Percentiles rank a stretch among this genome's conserved stretches.
These are phyloP conservation scores for Daldinia sp. DNA, from an alignment of 2,329 filamentous ascomycete species.

Conservation along the genomic window DNA sequence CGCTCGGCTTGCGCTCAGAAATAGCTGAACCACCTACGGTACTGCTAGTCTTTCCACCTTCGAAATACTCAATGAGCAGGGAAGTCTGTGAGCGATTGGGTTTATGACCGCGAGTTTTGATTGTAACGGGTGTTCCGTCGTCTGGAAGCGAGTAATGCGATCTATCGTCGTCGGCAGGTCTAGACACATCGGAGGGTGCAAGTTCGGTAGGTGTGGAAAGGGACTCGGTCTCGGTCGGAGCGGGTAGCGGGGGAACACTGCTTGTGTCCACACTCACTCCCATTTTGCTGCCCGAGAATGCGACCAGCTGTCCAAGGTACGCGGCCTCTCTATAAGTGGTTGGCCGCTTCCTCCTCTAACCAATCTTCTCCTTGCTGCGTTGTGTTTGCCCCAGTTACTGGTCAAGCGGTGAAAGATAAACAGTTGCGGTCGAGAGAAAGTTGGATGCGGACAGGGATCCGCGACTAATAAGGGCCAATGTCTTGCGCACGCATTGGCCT, in stretches of 20 bases:
- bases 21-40: conserved; percentile 58
- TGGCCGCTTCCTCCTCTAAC: conserved; percentile 32
- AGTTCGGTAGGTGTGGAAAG: conserved; percentile 68
- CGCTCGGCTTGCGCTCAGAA: conserved; percentile 78
- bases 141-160: conserved; percentile 83
- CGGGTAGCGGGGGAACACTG: conserved; percentile 73
- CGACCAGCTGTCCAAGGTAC: conserved; percentile 31
- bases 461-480: conserved; percentile 13
- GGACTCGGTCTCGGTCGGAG: conserved; percentile 78
- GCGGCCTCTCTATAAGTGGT: conserved; percentile 34
- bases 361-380: conserved; percentile 31
- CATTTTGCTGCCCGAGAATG: conserved; percentile 54
- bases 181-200: conserved; percentile 71
- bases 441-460: conserved; percentile 11
- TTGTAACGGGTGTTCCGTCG: conserved; percentile 90
- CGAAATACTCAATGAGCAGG: conserved; percentile 93
- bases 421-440: conserved; percentile 15
- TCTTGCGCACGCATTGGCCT: conserved; percentile 16
- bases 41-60: conserved; percentile 73
- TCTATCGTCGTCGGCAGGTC: conserved; percentile 71
- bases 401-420: conserved; percentile 29
- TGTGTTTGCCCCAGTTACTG: conserved; percentile 24
- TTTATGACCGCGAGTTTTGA: conserved; percentile 75
- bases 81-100: conserved; percentile 81
- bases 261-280: conserved; percentile 64